A percentile compares a stretch with the other conserved stretches of the same genome.
phyloP scores from a whole-genome alignment of 306 rosid species.

The Citrullus mucosospermus region DNA sequence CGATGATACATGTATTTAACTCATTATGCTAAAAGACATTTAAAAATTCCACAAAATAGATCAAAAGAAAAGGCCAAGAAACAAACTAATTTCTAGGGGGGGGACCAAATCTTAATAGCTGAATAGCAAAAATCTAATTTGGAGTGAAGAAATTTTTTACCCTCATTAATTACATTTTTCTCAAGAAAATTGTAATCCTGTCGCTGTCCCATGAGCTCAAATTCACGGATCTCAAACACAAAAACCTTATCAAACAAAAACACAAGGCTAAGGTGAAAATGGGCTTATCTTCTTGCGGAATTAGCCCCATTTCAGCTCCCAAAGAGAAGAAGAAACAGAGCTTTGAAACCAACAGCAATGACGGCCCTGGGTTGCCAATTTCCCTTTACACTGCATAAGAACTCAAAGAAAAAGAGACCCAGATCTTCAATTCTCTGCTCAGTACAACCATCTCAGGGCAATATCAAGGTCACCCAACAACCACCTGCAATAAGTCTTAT shows the following conservation, averaged over 20 bases:
- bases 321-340: constrained; percentile 4
- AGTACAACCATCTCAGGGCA: constrained; percentile 45
- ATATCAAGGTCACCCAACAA: constrained; percentile 45
- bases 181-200: not conserved
- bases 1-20: no score
- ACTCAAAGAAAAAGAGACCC: constrained; percentile 15
- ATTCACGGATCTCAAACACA: constrained; percentile 1
- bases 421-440: constrained; percentile 40
- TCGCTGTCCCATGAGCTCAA: not conserved
- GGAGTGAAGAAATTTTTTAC: not conserved
- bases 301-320: not conserved
- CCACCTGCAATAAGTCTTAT: not conserved
- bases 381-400: constrained; percentile 21
- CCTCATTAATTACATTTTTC: not conserved
- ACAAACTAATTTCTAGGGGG: not conserved
- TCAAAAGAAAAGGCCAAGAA: not conserved
- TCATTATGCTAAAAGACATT: not conserved
- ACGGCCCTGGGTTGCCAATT: constrained; percentile 49
- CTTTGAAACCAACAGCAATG: constrained; percentile 37
- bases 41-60: not conserved
- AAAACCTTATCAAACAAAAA: constrained; percentile 31
- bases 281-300: constrained; percentile 35
- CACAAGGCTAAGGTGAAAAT: constrained; percentile 10
- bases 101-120: not conserved
- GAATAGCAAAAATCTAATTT: not conserved